Evolutionary conservation across 148 eudicot genomes (phyloP), one percentile per base, ranked within the genome.

Genomic region (Nyssa sinensis): DNA sequence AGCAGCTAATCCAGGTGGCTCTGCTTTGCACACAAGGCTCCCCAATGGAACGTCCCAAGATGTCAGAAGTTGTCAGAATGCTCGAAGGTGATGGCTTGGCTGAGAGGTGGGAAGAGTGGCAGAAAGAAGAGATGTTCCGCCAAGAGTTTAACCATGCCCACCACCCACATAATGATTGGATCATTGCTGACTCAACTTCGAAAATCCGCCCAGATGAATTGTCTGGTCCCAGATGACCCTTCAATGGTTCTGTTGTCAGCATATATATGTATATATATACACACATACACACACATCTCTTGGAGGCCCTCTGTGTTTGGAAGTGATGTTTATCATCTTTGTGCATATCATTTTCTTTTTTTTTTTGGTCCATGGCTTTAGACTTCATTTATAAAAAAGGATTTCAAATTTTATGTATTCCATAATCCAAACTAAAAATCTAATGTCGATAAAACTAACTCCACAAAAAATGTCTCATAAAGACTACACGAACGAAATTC

Each of bases 81-180:
- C 87, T 88, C 0, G 86, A 88, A 79, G 91, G 91, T 16, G 84
- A 81, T 68, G 91, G 89, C 28, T 79, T 88, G 77, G 84, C 86
- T 0, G 82, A 85, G 77, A 81, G 82, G 66, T 88, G 91, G 91
- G 89, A 85, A 62, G 88, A 81, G 76, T 85, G 91, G 91, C 87
- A 81, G 73, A 83, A 78, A 72, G 86, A 83, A 5, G 88, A 85
- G 63, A 66, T 77, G 49, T 74, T 85, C 65, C 81, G 79, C 27
- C 85, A 77, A 73, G 88, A 85, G 34, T 77, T 61, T 32, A 75
- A 72, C 77, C 71, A 70, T 35, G 31, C 66, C 23, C 75, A 71
- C 35, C 73, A 79, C 27, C 81, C 74, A 27, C 69, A 77, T 71
- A 63, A 71, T 27, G 80, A 68, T 23, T 85, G 88, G 88, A 79